phyloP scores from a whole-genome alignment of 371 early-diverging fungal genomes.

The Syncephalastrum sp. region DNA sequence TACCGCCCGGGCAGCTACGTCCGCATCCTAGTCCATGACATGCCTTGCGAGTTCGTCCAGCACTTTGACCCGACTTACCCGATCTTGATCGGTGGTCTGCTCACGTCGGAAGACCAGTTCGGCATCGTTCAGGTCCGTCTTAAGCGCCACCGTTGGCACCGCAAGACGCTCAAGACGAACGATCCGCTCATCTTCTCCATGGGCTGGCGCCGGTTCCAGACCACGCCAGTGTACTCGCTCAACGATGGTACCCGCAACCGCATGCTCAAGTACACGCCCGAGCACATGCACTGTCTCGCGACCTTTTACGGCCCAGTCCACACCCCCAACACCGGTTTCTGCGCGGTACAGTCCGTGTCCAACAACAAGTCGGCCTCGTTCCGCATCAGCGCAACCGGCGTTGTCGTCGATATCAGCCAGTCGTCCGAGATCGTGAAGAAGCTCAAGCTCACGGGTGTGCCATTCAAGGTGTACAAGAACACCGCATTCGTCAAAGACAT shows the following conservation, averaged over 20 bases:
- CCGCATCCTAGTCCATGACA: slow-evolving; percentile 80
- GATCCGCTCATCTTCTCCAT: slow-evolving; percentile 97
- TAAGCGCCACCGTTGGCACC: slow-evolving; percentile 98
- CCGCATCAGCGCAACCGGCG: slow-evolving; percentile 94
- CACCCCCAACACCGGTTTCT: slow-evolving; percentile 96
- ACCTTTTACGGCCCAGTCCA: slow-evolving; percentile 91
- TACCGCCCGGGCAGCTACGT: slow-evolving; percentile 93
- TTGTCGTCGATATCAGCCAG: slow-evolving; percentile 91
- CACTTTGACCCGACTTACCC: slow-evolving; percentile 88
- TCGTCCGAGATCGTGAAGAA: slow-evolving; percentile 96
- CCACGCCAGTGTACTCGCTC: slow-evolving; percentile 92
- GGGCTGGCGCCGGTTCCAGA: slow-evolving; percentile 99
- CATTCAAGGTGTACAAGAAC: slow-evolving; percentile 94
- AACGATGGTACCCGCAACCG: slow-evolving; percentile 94
- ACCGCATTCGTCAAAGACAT: slow-evolving; percentile 99
- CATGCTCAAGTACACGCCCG: slow-evolving; percentile 98
- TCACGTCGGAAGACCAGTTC: slow-evolving; percentile 84
- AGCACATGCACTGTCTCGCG: slow-evolving; percentile 98
- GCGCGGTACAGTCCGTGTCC: slow-evolving; percentile 82
- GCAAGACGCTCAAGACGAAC: slow-evolving; percentile 95
- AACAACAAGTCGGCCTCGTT: slow-evolving; percentile 76
- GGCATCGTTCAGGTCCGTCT: slow-evolving; percentile 94
- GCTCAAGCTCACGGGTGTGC: slow-evolving; percentile 96
- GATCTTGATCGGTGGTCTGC: slow-evolving; percentile 88
- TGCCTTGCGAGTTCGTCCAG: slow-evolving; percentile 94